Evolutionary conservation across 495 filamentous ascomycete species (phyloP).

Genomic region (Penicillium silybi): DNA sequence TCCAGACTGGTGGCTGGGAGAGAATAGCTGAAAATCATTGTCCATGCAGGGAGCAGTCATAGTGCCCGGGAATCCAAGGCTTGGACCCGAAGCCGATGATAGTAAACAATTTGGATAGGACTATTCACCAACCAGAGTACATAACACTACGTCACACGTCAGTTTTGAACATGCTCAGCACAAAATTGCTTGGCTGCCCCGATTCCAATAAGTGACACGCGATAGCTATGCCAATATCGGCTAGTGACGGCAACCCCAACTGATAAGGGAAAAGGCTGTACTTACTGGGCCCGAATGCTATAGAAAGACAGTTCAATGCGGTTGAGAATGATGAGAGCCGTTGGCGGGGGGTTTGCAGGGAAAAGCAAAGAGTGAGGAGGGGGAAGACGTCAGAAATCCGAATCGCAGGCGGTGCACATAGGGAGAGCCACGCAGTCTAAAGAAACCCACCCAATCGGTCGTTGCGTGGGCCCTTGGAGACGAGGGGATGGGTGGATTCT

Average conservation of each 20-base stretch:
- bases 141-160: slow-evolving; percentile 7
- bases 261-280: neutral
- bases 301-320: neutral
- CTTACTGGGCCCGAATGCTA: slow-evolving; percentile 9
- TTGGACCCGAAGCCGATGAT: slow-evolving; percentile 12
- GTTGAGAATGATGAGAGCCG: neutral
- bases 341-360: neutral
- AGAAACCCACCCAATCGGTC: slow-evolving; percentile 18
- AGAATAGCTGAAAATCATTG: slow-evolving; percentile 41
- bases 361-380: slow-evolving; percentile 16
- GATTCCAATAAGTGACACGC: neutral
- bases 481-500: slow-evolving; percentile 15
- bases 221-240: neutral
- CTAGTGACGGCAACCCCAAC: neutral
- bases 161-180: neutral
- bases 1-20: slow-evolving; percentile 23
- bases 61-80: slow-evolving; percentile 12
- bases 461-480: slow-evolving; percentile 16
- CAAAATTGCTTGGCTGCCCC: neutral
- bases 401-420: slow-evolving; percentile 10
- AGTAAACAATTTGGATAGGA: neutral
- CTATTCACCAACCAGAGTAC: neutral
- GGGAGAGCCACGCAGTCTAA: slow-evolving; percentile 9
- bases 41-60: slow-evolving; percentile 33
- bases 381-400: slow-evolving; percentile 13